Evolutionary conservation across 169 alveolate species (phyloP).

Genomic region (Theileria sp.): DNA sequence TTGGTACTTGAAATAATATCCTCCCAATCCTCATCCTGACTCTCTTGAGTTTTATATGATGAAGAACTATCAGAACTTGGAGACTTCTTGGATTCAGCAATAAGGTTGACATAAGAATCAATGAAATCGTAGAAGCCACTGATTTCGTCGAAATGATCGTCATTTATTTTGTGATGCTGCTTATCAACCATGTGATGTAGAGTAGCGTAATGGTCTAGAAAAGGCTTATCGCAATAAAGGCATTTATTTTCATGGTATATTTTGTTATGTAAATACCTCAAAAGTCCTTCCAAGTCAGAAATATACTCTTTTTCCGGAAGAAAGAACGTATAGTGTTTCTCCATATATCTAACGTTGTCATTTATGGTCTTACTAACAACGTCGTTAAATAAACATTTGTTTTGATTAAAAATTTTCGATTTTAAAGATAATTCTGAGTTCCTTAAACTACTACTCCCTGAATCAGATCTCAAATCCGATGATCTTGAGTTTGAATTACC

Average conservation of each 20-base stretch:
- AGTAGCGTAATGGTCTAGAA: slow-evolving; percentile 68
- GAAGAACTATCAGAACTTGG: slow-evolving; percentile 13
- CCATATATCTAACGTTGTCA: slow-evolving; percentile 61
- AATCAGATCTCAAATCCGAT: slow-evolving; percentile 6
- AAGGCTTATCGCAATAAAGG: slow-evolving; percentile 64
- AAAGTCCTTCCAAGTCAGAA: slow-evolving; percentile 58
- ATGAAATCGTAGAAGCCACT: slow-evolving; percentile 60
- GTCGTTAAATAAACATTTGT: slow-evolving; percentile 44
- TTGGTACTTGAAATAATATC: slow-evolving; percentile 58
- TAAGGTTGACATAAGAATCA: slow-evolving; percentile 33
- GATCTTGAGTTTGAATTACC: neutral
- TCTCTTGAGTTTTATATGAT: slow-evolving; percentile 8
- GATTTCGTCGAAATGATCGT: slow-evolving; percentile 51
- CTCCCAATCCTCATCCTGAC: slow-evolving; percentile 76
- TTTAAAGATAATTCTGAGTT: neutral
- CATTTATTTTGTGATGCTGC: slow-evolving; percentile 68
- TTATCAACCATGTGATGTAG: slow-evolving; percentile 73
- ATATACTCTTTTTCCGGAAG: slow-evolving; percentile 73
- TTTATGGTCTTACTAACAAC: slow-evolving; percentile 10
- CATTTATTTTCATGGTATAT: slow-evolving; percentile 67
- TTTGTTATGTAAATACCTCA: slow-evolving; percentile 67
- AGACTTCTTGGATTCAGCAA: neutral
- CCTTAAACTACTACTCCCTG: neutral
- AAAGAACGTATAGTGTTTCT: slow-evolving; percentile 43
- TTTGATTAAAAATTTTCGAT: slow-evolving; percentile 22